Percentiles rank a stretch among this genome's conserved stretches.
Evolutionary conservation across 2,329 filamentous ascomycete species (phyloP).

Genomic region (Magnaporthales sp.): DNA sequence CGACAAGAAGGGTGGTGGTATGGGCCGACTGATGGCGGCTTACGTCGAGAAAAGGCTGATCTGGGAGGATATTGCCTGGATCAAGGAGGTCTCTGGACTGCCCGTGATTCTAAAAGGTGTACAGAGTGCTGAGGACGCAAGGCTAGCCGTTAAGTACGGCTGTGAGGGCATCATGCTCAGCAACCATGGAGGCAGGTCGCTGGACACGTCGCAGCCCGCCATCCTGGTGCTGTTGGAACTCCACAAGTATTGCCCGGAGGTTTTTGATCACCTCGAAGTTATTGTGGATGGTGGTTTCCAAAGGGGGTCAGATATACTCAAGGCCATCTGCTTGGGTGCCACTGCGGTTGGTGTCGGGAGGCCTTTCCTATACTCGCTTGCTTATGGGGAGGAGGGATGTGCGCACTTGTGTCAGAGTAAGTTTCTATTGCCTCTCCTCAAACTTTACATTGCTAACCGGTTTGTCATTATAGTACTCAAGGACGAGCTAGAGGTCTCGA

Average conservation of each 20-base stretch:
- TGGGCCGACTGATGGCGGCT: conserved; percentile 41
- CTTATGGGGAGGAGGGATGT: conserved; percentile 36
- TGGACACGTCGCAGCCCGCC: conserved; percentile 36
- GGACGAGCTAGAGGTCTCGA: conserved; percentile 27
- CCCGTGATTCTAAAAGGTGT: conserved; percentile 50
- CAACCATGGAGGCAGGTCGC: conserved; percentile 49
- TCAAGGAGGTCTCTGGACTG: conserved; percentile 43
- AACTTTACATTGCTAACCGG: background rate
- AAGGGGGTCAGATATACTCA: conserved; percentile 32
- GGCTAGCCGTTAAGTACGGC: conserved; percentile 36
- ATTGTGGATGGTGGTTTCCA: conserved; percentile 32
- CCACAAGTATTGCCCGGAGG: conserved; percentile 27
- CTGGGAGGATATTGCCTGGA: conserved; percentile 50
- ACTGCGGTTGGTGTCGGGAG: conserved; percentile 36
- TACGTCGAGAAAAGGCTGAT: conserved; percentile 31
- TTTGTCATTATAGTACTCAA: conserved; percentile 21
- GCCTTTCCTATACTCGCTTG: conserved; percentile 31
- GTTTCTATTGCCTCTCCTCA: conserved; percentile 9
- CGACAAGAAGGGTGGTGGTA: conserved; percentile 42
- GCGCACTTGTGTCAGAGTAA: conserved; percentile 27
- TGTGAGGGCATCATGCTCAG: conserved; percentile 46
- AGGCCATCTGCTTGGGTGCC: conserved; percentile 32
- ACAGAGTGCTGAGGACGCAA: conserved; percentile 46
- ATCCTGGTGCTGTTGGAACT: conserved; percentile 30
- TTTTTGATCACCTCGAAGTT: conserved; percentile 27